Percentiles rank a stretch among this genome's conserved stretches.
Conservation (phyloP, 495 filamentous ascomycete species). For the Daldinia childiae region DNA sequence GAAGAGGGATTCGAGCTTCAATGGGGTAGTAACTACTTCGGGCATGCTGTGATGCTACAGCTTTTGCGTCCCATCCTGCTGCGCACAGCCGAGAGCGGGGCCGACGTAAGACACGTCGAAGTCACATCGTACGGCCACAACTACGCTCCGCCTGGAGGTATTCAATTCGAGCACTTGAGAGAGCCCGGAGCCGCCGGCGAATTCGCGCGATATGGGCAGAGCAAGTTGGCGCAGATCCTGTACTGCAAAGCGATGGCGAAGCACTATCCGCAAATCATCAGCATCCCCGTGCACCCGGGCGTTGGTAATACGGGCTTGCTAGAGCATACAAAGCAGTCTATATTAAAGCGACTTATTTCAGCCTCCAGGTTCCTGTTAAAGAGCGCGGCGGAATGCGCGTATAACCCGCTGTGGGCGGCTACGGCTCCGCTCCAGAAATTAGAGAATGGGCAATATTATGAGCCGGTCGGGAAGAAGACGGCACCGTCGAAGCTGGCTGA, state of each 20-base stretch:
- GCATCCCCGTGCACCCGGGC: constrained; percentile 73
- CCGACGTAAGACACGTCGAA: constrained; percentile 52
- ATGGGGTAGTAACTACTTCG: constrained; percentile 73
- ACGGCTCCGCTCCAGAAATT: constrained; percentile 52
- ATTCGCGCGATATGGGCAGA: constrained; percentile 68
- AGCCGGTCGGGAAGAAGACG: constrained; percentile 43
- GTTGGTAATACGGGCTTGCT: constrained; percentile 67
- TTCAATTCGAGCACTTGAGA: constrained; percentile 52
- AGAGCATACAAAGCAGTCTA: constrained; percentile 15
- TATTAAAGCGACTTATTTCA: constrained; percentile 13
- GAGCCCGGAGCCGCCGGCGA: constrained; percentile 44
- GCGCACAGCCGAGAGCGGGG: constrained; percentile 49
- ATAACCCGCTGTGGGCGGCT: constrained; percentile 69
- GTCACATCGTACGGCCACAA: constrained; percentile 43
- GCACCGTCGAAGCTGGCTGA: constrained; percentile 45
- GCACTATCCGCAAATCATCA: constrained; percentile 64
- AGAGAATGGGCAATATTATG: constrained; percentile 51
- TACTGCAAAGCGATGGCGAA: constrained; percentile 67
- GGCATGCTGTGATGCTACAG: constrained; percentile 68
- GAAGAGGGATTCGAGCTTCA: constrained; percentile 71
- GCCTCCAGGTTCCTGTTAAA: constrained; percentile 42
- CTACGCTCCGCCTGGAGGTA: constrained; percentile 48
- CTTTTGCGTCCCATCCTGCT: constrained; percentile 67
- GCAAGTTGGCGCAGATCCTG: constrained; percentile 75
- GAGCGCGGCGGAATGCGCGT: constrained; percentile 58